Base-by-base conservation (phyloP, 768 basidiomycete genomes). In the Boletus insuetus region DNA sequence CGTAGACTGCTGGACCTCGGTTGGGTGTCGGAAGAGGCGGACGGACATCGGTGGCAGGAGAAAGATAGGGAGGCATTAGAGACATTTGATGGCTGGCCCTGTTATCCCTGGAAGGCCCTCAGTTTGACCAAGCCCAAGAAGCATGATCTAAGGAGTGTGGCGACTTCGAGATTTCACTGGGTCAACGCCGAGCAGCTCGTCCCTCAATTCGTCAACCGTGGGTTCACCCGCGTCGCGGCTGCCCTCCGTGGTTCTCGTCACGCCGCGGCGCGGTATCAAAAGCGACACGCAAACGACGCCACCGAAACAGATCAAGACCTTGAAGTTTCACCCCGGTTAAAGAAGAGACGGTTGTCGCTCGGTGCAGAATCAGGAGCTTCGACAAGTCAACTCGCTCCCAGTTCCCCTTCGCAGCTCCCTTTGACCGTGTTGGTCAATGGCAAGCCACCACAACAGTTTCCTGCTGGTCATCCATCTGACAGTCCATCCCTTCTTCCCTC, bases 371-470 rank as follows among this genome's bases (percentile, higher is more conserved):
- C 56, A 7, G n/a, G 35, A 16, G 34, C 49, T 17, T 51, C 53
- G 8, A 52, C 20, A 6, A 54, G 53, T 26, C 57, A 54, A 10
- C 38, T 4, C 9, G 29, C 8, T 29, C 29, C 10, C 66, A 17
- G 46, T 41, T 43, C 41, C 42, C 4, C 19, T 29, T 8, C 26
- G 1, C 55, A 62, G 6, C 9, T 49, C 12, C 63, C 71, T 14
- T 51, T 62, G 52, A 40, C 29, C 29, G 29, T 60, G 22, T 46
- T 67, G 47, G 47, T 72, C 37, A 67, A 69, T 16, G 69, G 71
- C 40, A 72, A 60, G 26, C 64, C 67, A 42, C 69, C 71, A 42
- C 68, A 67, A 19, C 71, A 71, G 43, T 69, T 59, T 46, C 65
- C 69, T 9, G 61, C 67, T 6, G 70, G 70, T 8, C 60, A 35